A percentile compares a stretch with the other conserved stretches of the same genome.
Evolutionary conservation across 768 basidiomycete species (phyloP).

Genomic region (Termitomyces sp.): DNA sequence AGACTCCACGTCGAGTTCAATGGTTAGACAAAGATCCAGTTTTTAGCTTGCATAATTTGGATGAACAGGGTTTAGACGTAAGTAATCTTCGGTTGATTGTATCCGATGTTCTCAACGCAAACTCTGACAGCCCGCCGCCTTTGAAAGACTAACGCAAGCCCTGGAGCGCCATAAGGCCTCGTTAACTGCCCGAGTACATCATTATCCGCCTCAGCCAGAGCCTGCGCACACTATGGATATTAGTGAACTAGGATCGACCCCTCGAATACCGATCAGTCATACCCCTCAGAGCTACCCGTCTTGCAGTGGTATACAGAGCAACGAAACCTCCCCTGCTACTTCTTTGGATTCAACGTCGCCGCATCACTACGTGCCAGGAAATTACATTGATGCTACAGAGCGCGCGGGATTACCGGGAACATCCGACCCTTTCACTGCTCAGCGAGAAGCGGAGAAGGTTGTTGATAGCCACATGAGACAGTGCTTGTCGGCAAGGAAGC

Average conservation of each 20-base stretch:
- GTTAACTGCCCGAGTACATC: conserved; percentile 21
- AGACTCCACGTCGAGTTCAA: conserved; percentile 49
- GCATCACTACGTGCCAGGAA: conserved; percentile 39
- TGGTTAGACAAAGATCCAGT: conserved; percentile 33
- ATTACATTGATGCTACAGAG: conserved; percentile 59
- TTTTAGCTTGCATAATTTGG: conserved; percentile 35
- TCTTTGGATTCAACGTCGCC: conserved; percentile 12
- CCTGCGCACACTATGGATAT: conserved; percentile 8
- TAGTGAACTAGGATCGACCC: conserved; percentile 1
- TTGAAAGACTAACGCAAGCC: conserved; percentile 38
- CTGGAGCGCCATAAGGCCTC: conserved; percentile 44
- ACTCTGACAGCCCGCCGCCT: conserved; percentile 37
- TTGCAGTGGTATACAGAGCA: background rate
- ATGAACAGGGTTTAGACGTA: conserved; percentile 52
- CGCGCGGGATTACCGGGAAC: conserved; percentile 51
- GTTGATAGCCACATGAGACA: conserved; percentile 9
- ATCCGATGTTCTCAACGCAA: background rate
- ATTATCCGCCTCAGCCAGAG: conserved; percentile 23
- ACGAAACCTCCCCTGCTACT: conserved; percentile 11
- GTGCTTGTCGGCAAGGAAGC: background rate
- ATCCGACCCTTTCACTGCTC: conserved; percentile 16
- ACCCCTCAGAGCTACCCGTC: background rate
- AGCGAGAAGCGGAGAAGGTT: conserved; percentile 9
- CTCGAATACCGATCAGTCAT: conserved; percentile 3
- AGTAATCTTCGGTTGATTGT: conserved; percentile 15